Evolutionary conservation across 2,329 filamentous ascomycete species (phyloP).

Genomic region (Neoscytalidium dimidiatum): DNA sequence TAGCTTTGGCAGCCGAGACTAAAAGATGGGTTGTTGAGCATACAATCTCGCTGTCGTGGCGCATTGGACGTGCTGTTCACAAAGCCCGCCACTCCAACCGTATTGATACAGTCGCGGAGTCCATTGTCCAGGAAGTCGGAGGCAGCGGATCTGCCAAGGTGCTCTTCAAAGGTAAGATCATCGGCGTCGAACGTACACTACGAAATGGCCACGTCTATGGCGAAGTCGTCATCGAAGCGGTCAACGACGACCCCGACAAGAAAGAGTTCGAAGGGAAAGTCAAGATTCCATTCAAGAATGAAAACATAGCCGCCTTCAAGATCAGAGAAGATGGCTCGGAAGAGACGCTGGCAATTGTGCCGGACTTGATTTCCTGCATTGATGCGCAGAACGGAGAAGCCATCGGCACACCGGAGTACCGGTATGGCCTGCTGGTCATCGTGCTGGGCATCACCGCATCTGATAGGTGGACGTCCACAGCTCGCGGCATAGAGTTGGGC

Average conservation of each 20-base stretch:
- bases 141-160: constrained; percentile 38
- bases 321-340: constrained; percentile 37
- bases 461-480: constrained; percentile 55
- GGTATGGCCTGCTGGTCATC: constrained; percentile 54
- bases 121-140: constrained; percentile 46
- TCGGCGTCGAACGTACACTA: constrained; percentile 44
- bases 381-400: constrained; percentile 50
- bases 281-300: constrained; percentile 32
- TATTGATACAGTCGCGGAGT: constrained; percentile 39
- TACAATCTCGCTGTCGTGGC: constrained; percentile 41
- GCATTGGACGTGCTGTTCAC: constrained; percentile 40
- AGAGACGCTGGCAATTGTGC: constrained; percentile 35
- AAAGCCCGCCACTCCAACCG: constrained; percentile 37
- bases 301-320: constrained; percentile 29
- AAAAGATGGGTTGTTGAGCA: constrained; percentile 41
- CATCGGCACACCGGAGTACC: constrained; percentile 57
- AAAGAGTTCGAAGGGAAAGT: constrained; percentile 8
- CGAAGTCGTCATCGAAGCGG: constrained; percentile 37
- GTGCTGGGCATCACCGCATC: constrained; percentile 58
- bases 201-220: constrained; percentile 46
- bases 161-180: constrained; percentile 49
- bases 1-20: constrained; percentile 28
- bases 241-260: background rate
- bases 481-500: constrained; percentile 51
- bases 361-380: constrained; percentile 51